A percentile compares a stretch with the other conserved stretches of the same genome.
These are phyloP conservation scores for Cladophialophora exuberans DNA, from an alignment of 2,329 filamentous ascomycete genomes.

Conservation along the genomic window DNA sequence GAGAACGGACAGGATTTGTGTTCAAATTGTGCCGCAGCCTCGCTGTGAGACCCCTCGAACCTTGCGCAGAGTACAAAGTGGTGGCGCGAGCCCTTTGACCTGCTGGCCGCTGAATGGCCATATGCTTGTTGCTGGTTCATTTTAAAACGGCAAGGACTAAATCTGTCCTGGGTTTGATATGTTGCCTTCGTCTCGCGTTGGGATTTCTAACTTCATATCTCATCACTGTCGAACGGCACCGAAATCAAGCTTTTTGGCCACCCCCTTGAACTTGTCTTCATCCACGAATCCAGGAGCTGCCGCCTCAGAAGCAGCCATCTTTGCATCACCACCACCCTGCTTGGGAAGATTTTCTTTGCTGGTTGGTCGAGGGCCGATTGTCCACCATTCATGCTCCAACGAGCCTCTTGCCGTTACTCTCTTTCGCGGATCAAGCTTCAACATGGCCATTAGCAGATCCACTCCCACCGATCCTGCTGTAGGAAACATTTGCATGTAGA, in stretches of 20 bases:
- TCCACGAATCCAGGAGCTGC: constrained; percentile 66
- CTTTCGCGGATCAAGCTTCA: constrained; percentile 83
- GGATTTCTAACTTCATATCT: neutral
- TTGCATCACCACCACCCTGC: constrained; percentile 69
- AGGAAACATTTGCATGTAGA: constrained; percentile 77
- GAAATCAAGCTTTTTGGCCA: constrained; percentile 83
- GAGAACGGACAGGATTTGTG: no score
- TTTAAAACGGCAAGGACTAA: no score
- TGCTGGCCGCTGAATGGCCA: no score
- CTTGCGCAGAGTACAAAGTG: no score
- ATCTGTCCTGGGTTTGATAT: no score
- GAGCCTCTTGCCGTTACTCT: constrained; percentile 77
- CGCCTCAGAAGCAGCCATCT: constrained; percentile 81
- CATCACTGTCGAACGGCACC: constrained; percentile 43
- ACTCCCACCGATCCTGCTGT: constrained; percentile 81
- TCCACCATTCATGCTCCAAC: constrained; percentile 85
- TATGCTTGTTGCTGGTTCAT: no score
- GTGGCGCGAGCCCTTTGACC: no score
- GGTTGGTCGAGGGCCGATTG: constrained; percentile 78
- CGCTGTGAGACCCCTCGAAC: no score
- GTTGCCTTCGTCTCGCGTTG: no score
- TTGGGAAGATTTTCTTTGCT: constrained; percentile 78
- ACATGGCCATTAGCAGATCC: constrained; percentile 83
- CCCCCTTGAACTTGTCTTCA: constrained; percentile 68
- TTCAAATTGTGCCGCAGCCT: no score